Evolutionary conservation across 2,329 filamentous ascomycete genomes (phyloP).

Genomic region (Epicoccum nigrum): DNA sequence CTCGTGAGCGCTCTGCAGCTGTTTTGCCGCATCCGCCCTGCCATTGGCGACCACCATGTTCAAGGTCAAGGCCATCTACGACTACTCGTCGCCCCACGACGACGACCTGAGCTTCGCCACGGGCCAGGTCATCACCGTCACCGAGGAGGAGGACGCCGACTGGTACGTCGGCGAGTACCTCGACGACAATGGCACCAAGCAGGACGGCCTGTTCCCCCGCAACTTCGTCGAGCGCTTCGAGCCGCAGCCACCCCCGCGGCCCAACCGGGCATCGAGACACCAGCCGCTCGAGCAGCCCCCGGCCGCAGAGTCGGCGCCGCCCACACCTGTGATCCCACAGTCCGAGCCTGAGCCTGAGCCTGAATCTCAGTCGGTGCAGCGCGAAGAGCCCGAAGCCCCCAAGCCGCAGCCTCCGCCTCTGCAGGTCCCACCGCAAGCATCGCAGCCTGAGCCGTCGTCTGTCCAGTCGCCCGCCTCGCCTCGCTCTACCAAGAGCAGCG

Average conservation of each 20-base stretch:
- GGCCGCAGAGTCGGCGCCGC: slow-evolving; percentile 34
- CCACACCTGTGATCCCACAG: slow-evolving; percentile 37
- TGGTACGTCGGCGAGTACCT: slow-evolving; percentile 92
- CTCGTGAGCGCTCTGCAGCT: slow-evolving; percentile 4
- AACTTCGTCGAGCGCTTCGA: slow-evolving; percentile 99
- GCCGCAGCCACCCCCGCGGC: slow-evolving; percentile 85
- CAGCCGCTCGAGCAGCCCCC: slow-evolving; percentile 43
- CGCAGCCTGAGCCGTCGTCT: slow-evolving; percentile 29
- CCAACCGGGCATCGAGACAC: slow-evolving; percentile 68
- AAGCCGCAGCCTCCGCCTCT: slow-evolving; percentile 49
- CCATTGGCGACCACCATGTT: slow-evolving; percentile 57
- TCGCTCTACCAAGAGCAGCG: slow-evolving; percentile 31
- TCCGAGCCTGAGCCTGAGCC: slow-evolving; percentile 32
- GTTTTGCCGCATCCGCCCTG: slow-evolving; percentile 2
- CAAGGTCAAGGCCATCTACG: slow-evolving; percentile 94
- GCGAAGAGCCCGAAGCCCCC: slow-evolving; percentile 40
- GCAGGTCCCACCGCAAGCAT: slow-evolving; percentile 30
- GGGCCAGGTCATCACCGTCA: slow-evolving; percentile 93
- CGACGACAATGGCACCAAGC: slow-evolving; percentile 74
- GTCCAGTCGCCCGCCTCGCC: slow-evolving; percentile 39
- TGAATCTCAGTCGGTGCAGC: slow-evolving; percentile 24
- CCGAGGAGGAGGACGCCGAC: slow-evolving; percentile 87
- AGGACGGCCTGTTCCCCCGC: slow-evolving; percentile 88
- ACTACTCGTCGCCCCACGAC: slow-evolving; percentile 90
- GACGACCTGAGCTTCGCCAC: slow-evolving; percentile 88